These are phyloP conservation scores for Tranzscheliella williamsii DNA, from an alignment of 1,284 basidiomycete genomes.

Conservation along the genomic window DNA sequence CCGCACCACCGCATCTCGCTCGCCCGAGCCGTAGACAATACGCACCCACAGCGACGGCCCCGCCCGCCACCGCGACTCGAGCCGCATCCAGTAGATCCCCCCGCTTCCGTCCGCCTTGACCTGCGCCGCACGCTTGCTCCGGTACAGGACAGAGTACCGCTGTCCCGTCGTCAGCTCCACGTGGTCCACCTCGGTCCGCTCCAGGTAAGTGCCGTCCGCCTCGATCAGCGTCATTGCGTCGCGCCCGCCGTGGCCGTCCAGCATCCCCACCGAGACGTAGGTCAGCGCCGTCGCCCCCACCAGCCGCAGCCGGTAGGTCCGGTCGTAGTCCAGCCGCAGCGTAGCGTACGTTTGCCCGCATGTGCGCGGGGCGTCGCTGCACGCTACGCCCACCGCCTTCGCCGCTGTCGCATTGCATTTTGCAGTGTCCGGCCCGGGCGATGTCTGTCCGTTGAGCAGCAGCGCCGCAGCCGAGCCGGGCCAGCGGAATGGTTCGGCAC, in stretches of 20 bases:
- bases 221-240: constrained; percentile 39
- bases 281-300: constrained; percentile 27
- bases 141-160: constrained; percentile 40
- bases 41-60: constrained; percentile 31
- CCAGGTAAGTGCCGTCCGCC: constrained; percentile 45
- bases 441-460: constrained; percentile 38
- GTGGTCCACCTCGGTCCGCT: constrained; percentile 8
- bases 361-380: not conserved
- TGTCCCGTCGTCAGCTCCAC: constrained; percentile 47
- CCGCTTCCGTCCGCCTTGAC: constrained; percentile 19
- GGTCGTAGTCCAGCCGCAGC: constrained; percentile 36
- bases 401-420: constrained; percentile 20
- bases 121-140: constrained; percentile 4
- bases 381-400: not conserved
- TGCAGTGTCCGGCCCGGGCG: not conserved
- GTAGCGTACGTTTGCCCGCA: constrained; percentile 5
- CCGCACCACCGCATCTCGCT: not conserved
- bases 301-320: constrained; percentile 34
- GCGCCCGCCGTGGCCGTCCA: not conserved
- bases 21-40: constrained; percentile 4
- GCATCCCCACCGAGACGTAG: constrained; percentile 20
- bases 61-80: constrained; percentile 32
- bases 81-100: constrained; percentile 40
- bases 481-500: constrained; percentile 43
- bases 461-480: constrained; percentile 36